Evolutionary conservation across 2,329 filamentous ascomycete genomes (phyloP).

Genomic region (Basipetospora chlamydospora): DNA sequence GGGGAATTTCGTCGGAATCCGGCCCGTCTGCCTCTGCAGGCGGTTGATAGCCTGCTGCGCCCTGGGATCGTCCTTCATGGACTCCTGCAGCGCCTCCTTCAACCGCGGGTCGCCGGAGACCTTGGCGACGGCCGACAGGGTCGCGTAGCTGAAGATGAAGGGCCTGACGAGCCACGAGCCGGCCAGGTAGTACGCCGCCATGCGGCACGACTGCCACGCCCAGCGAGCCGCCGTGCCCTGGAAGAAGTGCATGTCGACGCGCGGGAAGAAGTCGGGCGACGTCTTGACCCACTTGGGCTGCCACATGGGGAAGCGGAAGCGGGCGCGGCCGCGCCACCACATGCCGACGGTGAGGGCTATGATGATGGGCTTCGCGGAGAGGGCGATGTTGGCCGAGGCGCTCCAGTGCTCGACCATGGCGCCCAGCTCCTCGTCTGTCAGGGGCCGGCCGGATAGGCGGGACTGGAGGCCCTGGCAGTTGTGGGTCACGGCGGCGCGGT

Average conservation of each 20-base stretch:
- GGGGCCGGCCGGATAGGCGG: too few relatives aligned
- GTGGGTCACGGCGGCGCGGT: slow-evolving; percentile 2
- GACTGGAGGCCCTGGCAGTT: slow-evolving; percentile 4
- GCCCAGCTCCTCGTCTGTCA: slow-evolving; percentile 21
- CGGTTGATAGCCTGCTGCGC: slow-evolving; percentile 3
- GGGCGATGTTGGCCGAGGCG: slow-evolving; percentile 14
- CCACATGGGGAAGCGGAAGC: slow-evolving; percentile 26
- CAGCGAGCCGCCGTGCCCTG: slow-evolving; percentile 13
- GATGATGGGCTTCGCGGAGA: slow-evolving; percentile 15
- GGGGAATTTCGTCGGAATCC: slow-evolving; percentile 7
- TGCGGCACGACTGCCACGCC: slow-evolving; percentile 22
- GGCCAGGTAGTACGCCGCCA: slow-evolving; percentile 18
- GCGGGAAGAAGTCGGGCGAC: slow-evolving; percentile 18
- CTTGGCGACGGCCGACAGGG: neutral
- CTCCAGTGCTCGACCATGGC: slow-evolving; percentile 18
- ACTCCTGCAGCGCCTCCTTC: slow-evolving; percentile 3
- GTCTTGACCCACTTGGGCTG: slow-evolving; percentile 18
- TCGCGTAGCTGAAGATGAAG: slow-evolving; percentile 16
- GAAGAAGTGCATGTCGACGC: slow-evolving; percentile 10
- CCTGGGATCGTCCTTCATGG: slow-evolving; percentile 2
- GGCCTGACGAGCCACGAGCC: slow-evolving; percentile 13
- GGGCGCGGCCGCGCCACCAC: slow-evolving; percentile 15
- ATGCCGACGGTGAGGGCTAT: slow-evolving; percentile 12
- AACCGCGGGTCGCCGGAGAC: slow-evolving; percentile 4
- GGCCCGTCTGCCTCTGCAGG: slow-evolving; percentile 6